A percentile compares a stretch with the other conserved stretches of the same genome.
Conservation (phyloP, 179 eudicot species). For the Actinidia chinensis region DNA sequence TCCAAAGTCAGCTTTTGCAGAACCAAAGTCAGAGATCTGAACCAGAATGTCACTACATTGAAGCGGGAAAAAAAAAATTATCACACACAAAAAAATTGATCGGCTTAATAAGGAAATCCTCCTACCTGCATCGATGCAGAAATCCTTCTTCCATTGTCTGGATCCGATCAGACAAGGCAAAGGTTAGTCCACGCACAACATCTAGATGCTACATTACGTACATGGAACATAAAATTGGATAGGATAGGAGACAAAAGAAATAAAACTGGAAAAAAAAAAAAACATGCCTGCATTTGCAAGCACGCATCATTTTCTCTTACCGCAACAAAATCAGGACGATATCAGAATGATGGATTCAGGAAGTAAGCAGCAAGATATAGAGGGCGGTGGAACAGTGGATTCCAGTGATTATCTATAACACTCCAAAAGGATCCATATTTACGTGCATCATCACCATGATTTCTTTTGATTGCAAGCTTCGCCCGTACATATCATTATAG, state of each 20-base stretch:
- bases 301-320: conserved; percentile 39
- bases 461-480: conserved; percentile 61
- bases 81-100: conserved; percentile 4
- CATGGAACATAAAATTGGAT: conserved; percentile 15
- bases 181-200: conserved; percentile 84
- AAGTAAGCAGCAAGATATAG: conserved; percentile 83
- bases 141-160: conserved; percentile 67
- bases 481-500: conserved; percentile 77
- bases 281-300: background rate
- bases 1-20: conserved; percentile 97
- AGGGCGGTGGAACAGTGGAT: conserved; percentile 62
- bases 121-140: conserved; percentile 92
- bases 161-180: conserved; percentile 82
- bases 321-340: conserved; percentile 71
- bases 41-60: conserved; percentile 12
- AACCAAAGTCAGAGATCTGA: conserved; percentile 82
- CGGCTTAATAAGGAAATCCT: background rate
- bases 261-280: conserved; percentile 18
- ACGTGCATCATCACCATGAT: conserved; percentile 64
- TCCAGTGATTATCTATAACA: conserved; percentile 77
- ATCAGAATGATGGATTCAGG: conserved; percentile 80
- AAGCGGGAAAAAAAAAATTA: background rate
- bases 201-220: conserved; percentile 67
- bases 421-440: conserved; percentile 83
- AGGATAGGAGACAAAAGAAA: conserved; percentile 18